Conservation (phyloP, 2,329 filamentous ascomycete genomes). For the Diaporthe ilicicola region DNA sequence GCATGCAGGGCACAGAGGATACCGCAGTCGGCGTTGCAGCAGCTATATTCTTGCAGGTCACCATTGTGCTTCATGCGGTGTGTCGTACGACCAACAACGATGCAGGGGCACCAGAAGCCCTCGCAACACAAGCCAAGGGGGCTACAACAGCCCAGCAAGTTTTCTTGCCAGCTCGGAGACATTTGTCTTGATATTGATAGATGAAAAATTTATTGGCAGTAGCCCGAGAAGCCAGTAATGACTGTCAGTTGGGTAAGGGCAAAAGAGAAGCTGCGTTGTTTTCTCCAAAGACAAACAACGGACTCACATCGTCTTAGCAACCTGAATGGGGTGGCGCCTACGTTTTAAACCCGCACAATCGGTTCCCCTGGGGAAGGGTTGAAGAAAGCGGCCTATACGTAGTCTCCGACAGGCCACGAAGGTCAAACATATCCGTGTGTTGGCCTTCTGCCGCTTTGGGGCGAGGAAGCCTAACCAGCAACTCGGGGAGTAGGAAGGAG, state of each 20-base stretch:
- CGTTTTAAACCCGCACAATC: background rate
- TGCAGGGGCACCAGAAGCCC: conserved; percentile 26
- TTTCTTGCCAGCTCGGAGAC: background rate
- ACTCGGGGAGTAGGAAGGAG: background rate
- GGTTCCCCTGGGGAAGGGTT: background rate
- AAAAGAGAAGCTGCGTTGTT: background rate
- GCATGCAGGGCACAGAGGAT: conserved; percentile 20
- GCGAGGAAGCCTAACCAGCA: background rate
- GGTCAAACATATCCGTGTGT: background rate
- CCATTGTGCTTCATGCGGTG: conserved; percentile 25
- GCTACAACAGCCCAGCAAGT: conserved; percentile 1
- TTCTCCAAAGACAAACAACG: too few relatives aligned
- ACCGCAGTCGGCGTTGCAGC: conserved; percentile 28
- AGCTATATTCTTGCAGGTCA: conserved; percentile 15
- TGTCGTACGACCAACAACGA: conserved; percentile 26
- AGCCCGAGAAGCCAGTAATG: too few relatives aligned
- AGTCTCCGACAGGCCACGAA: too few relatives aligned
- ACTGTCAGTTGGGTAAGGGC: background rate
- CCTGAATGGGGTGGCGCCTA: background rate
- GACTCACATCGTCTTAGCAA: too few relatives aligned
- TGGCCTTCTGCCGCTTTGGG: background rate
- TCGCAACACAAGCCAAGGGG: conserved; percentile 23
- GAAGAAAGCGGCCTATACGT: background rate
- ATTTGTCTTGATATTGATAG: background rate
- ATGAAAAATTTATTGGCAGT: background rate